These are phyloP conservation scores for Lotus japonicus DNA, from an alignment of 306 rosid species.

Conservation along the genomic window DNA sequence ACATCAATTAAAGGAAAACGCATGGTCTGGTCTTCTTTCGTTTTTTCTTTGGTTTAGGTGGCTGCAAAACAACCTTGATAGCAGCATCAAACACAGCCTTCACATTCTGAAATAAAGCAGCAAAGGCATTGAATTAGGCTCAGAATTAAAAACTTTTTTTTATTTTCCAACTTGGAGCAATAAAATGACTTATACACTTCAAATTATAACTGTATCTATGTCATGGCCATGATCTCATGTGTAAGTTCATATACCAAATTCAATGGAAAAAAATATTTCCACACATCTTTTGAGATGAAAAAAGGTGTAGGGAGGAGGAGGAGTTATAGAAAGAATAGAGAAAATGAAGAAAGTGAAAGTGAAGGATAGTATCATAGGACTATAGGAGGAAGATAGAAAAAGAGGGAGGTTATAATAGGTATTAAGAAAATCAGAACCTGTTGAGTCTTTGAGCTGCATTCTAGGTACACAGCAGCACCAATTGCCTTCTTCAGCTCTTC, in stretches of 20 bases:
- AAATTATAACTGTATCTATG: no score
- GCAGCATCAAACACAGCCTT: conserved; percentile 42
- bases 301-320: no score
- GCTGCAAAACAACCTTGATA: conserved; percentile 50
- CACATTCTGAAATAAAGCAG: conserved; percentile 38
- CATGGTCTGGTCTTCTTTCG: conserved; percentile 42
- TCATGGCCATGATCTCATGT: no score
- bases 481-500: conserved; percentile 89
- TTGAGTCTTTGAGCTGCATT: conserved; percentile 95
- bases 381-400: no score
- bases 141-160: neutral
- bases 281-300: no score
- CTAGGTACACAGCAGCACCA: conserved; percentile 86
- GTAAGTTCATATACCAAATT: no score
- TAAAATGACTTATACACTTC: neutral
- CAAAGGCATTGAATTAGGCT: conserved; percentile 5
- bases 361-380: no score
- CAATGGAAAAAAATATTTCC: no score
- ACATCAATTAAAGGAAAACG: conserved; percentile 27
- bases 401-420: neutral
- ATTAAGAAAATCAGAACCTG: conserved; percentile 40
- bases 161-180: neutral
- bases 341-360: no score
- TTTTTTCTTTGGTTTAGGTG: conserved; percentile 42
- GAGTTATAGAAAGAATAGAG: no score